Evolutionary conservation across 768 basidiomycete species (phyloP).

Genomic region (Collybia mongolica): DNA sequence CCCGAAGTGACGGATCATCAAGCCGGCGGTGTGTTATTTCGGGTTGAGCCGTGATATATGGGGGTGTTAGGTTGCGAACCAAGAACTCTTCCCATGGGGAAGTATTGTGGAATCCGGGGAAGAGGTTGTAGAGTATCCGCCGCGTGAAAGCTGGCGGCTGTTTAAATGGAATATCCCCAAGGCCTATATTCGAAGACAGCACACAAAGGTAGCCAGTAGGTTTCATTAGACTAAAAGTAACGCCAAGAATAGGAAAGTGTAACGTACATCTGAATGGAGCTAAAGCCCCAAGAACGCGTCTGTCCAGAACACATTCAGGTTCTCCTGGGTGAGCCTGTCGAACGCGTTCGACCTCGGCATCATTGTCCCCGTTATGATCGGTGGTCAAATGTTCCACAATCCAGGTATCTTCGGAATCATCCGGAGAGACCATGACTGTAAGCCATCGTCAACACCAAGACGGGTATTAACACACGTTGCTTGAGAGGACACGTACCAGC

Average conservation of each 20-base stretch:
- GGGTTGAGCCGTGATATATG: constrained; percentile 64
- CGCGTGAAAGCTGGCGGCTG: constrained; percentile 69
- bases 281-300: constrained; percentile 73
- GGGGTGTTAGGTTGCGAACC: constrained; percentile 58
- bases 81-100: constrained; percentile 69
- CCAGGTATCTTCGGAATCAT: constrained; percentile 50
- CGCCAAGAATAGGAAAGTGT: constrained; percentile 7
- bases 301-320: constrained; percentile 62
- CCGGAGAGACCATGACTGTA: constrained; percentile 51
- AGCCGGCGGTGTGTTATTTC: constrained; percentile 60
- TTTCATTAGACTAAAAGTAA: constrained; percentile 12
- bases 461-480: constrained; percentile 2
- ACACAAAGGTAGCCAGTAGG: constrained; percentile 4
- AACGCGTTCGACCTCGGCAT: constrained; percentile 63
- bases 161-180: constrained; percentile 73
- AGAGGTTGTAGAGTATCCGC: constrained; percentile 63
- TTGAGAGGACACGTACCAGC: constrained; percentile 48
- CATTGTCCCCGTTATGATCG: constrained; percentile 70
- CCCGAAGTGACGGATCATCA: constrained; percentile 19
- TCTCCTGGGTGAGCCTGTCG: constrained; percentile 66
- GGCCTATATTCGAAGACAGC: constrained; percentile 39
- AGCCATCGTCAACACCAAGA: constrained; percentile 7
- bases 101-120: constrained; percentile 58
- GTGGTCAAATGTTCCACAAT: constrained; percentile 58
- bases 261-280: constrained; percentile 74